Percentiles rank a stretch among this genome's conserved stretches.
These are phyloP conservation scores for Tylopilus vinaceipallidus DNA, from an alignment of 768 basidiomycete species.

Conservation along the genomic window DNA sequence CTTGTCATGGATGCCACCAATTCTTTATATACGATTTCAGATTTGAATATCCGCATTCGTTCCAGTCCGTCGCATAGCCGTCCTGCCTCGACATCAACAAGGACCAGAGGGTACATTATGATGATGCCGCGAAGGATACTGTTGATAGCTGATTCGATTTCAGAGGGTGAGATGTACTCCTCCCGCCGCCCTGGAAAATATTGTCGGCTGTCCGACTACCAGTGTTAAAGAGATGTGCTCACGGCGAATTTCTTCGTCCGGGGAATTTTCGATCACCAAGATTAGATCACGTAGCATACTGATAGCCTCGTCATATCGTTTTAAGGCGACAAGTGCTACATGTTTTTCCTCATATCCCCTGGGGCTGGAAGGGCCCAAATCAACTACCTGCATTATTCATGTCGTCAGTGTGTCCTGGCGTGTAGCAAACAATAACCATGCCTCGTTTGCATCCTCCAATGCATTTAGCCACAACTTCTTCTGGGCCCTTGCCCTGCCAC, in stretches of 20 bases:
- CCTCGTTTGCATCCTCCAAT: too few species aligned
- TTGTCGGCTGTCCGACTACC: neutral
- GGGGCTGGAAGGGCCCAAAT: too few species aligned
- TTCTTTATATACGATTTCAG: neutral
- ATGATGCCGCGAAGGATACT: neutral
- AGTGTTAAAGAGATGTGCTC: neutral
- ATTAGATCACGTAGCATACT: neutral
- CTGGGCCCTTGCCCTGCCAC: too few species aligned
- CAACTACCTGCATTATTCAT: too few species aligned
- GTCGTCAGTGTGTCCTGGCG: too few species aligned
- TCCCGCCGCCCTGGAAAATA: neutral
- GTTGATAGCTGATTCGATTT: neutral
- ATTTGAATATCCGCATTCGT: neutral
- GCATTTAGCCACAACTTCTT: too few species aligned
- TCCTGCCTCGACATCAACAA: neutral
- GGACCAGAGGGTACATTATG: neutral
- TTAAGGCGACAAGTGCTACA: too few species aligned
- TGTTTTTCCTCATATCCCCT: too few species aligned
- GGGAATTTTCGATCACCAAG: neutral
- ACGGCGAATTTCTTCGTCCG: neutral
- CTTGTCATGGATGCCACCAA: neutral
- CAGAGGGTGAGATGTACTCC: neutral
- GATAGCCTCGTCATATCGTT: too few species aligned
- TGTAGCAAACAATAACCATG: too few species aligned
- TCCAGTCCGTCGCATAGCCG: neutral